Evolutionary conservation across 805 yeast genomes (phyloP).

Genomic region (Yamadazyma sp.): DNA sequence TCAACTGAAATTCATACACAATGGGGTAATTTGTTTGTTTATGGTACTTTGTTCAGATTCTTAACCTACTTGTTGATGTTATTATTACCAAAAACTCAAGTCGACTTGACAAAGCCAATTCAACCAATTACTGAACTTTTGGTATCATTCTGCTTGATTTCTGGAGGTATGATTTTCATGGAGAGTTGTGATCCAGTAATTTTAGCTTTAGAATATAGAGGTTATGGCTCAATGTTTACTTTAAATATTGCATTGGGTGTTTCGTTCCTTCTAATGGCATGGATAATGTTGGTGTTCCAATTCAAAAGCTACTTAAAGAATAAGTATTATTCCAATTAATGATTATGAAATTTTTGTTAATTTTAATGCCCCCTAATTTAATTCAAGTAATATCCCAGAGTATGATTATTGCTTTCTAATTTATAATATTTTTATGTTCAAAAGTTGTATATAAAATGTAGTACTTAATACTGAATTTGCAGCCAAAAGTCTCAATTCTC

Average conservation of each 20-base stretch:
- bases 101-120: constrained; percentile 25
- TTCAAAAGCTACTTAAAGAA: constrained; percentile 47
- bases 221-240: constrained; percentile 87
- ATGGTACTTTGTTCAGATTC: constrained; percentile 76
- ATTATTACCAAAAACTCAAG: constrained; percentile 36
- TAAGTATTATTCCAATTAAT: constrained; percentile 1
- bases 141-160: constrained; percentile 70
- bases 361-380: too few relatives aligned
- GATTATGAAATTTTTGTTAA: too few relatives aligned
- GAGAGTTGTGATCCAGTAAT: constrained; percentile 86
- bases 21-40: constrained; percentile 88
- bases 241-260: constrained; percentile 82
- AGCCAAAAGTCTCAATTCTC: too few relatives aligned
- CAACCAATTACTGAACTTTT: constrained; percentile 87
- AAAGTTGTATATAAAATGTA: too few relatives aligned
- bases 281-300: constrained; percentile 73
- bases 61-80: constrained; percentile 57
- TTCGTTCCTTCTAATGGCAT: constrained; percentile 77
- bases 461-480: too few relatives aligned
- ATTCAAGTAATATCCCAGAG: neutral
- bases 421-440: too few relatives aligned
- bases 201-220: constrained; percentile 65
- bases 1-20: constrained; percentile 83
- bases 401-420: too few relatives aligned
- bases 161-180: constrained; percentile 93